Conservation (phyloP, 352 stramenopile genomes). For the Globisporangium camurandrum region DNA sequence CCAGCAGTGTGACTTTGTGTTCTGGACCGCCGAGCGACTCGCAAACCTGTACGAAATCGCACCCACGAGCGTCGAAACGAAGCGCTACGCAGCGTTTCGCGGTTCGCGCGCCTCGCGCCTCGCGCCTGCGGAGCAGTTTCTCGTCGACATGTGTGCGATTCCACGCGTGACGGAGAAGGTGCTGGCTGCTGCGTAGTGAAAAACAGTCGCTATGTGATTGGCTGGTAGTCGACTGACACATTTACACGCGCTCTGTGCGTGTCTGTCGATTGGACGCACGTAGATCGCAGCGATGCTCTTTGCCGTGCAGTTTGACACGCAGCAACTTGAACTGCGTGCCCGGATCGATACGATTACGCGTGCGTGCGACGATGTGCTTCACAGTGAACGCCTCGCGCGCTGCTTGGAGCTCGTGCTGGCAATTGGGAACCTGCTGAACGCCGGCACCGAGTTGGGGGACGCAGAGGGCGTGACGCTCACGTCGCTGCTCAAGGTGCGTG, state of each 20-base stretch:
- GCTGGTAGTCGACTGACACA: not conserved
- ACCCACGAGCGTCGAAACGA: constrained; percentile 50
- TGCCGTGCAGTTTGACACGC: constrained; percentile 50
- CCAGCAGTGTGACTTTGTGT: constrained; percentile 44
- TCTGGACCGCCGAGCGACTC: constrained; percentile 53
- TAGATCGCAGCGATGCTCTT: constrained; percentile 71
- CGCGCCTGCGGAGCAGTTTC: constrained; percentile 51
- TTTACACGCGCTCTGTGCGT: not conserved
- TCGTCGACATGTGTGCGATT: constrained; percentile 70
- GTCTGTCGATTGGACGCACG: constrained; percentile 1
- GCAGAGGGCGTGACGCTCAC: constrained; percentile 58
- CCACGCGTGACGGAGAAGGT: constrained; percentile 68
- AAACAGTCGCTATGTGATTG: not conserved
- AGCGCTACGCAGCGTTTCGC: constrained; percentile 65
- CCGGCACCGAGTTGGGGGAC: constrained; percentile 60
- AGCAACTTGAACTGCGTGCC: constrained; percentile 36
- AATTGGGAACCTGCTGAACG: constrained; percentile 72
- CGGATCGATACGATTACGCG: constrained; percentile 44
- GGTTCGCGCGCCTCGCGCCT: constrained; percentile 37
- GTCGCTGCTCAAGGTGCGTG: constrained; percentile 64
- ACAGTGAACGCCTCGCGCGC: constrained; percentile 59
- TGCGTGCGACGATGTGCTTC: constrained; percentile 55
- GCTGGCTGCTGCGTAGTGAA: too few species aligned
- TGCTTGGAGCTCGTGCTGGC: constrained; percentile 72
- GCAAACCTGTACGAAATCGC: constrained; percentile 61